These are phyloP conservation scores for Fusarium sp. DNA, from an alignment of 2,329 filamentous ascomycete genomes.

Conservation along the genomic window DNA sequence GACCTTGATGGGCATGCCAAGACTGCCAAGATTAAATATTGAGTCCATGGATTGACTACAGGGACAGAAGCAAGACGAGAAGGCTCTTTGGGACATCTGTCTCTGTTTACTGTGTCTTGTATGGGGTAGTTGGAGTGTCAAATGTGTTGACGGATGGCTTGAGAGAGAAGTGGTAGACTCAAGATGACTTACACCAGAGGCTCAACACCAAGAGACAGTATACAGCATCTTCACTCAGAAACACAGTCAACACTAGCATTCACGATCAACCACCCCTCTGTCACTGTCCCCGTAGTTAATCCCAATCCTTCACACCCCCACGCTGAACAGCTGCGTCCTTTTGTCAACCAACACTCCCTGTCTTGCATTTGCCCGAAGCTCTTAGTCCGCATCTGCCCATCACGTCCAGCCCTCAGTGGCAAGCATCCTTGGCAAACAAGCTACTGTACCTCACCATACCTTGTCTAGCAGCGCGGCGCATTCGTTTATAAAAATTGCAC, in stretches of 20 bases:
- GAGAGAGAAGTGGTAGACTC: background rate
- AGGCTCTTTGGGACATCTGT: too few relatives aligned
- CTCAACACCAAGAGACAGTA: background rate
- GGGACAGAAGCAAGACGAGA: constrained; percentile 1
- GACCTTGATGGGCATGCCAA: constrained; percentile 43
- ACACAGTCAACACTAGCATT: background rate
- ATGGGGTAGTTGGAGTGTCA: too few relatives aligned
- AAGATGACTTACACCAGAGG: background rate
- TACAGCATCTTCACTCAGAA: background rate
- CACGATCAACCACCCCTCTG: too few relatives aligned
- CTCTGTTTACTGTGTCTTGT: too few relatives aligned
- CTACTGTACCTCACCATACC: background rate
- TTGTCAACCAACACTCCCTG: background rate
- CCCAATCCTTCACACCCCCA: constrained; percentile 12
- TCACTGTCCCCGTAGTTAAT: background rate
- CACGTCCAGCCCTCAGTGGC: constrained; percentile 2
- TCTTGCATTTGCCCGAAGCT: background rate
- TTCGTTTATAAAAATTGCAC: background rate
- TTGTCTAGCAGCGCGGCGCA: too few relatives aligned
- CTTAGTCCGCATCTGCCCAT: background rate
- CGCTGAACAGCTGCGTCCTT: constrained; percentile 1
- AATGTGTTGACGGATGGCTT: too few relatives aligned
- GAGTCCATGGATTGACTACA: background rate
- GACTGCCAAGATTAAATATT: constrained; percentile 29
- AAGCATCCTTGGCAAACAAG: background rate